A percentile compares a stretch with the other conserved stretches of the same genome.
These are phyloP conservation scores for Globisporangium barbulae DNA, from an alignment of 352 stramenopile species.

Conservation along the genomic window DNA sequence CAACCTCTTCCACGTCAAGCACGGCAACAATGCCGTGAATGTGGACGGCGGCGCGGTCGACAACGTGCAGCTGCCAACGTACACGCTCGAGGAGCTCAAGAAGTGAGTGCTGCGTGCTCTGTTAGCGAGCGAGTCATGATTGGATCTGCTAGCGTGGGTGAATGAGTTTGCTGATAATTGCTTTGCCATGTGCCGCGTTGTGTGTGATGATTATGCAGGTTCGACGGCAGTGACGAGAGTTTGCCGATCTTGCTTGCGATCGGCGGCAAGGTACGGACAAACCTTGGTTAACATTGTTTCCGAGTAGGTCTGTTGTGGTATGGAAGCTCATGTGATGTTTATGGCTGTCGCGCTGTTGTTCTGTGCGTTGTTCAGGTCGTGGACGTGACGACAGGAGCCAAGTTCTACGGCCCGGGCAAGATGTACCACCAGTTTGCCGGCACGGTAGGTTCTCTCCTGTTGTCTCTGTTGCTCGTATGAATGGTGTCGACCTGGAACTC, in stretches of 20 bases:
- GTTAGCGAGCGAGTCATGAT: background rate
- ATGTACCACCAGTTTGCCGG: constrained; percentile 74
- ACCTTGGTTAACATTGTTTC: too few relatives aligned
- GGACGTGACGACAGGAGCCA: constrained; percentile 64
- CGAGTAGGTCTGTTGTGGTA: background rate
- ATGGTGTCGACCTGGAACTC: background rate
- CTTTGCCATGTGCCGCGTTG: constrained; percentile 7
- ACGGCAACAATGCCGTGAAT: constrained; percentile 13
- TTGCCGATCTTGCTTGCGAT: constrained; percentile 68
- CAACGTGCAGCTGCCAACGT: constrained; percentile 33
- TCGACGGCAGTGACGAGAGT: constrained; percentile 62
- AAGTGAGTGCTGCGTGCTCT: constrained; percentile 23
- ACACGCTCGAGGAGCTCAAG: constrained; percentile 63
- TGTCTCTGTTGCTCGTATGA: background rate
- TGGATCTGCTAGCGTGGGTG: too few relatives aligned
- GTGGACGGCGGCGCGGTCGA: constrained; percentile 20
- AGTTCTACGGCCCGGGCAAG: constrained; percentile 75
- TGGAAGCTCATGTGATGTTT: constrained; percentile 8
- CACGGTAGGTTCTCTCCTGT: constrained; percentile 29
- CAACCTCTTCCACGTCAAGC: constrained; percentile 33
- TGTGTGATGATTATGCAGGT: constrained; percentile 25
- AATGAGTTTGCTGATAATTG: constrained; percentile 13
- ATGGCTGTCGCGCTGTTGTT: background rate
- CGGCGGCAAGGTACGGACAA: constrained; percentile 53
- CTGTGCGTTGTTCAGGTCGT: constrained; percentile 34